phyloP scores from a whole-genome alignment of 208 protist genomes.

The Vickermania ingenoplastis region DNA sequence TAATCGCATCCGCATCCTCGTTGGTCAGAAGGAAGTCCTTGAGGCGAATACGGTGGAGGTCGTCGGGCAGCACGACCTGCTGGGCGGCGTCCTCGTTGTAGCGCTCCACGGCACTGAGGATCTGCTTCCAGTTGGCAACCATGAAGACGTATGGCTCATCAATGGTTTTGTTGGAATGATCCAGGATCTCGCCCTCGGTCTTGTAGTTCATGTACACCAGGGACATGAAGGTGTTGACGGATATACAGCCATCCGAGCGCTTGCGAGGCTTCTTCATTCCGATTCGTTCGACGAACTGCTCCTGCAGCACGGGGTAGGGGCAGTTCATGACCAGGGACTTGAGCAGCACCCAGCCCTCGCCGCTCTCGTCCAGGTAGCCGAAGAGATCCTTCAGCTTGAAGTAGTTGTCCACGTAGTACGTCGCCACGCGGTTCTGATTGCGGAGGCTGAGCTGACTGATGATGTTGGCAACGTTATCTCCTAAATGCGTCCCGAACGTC shows the following conservation, averaged over 20 bases:
- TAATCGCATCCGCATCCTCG: conserved; percentile 42
- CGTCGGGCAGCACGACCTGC: conserved; percentile 25
- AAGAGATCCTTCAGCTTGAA: conserved; percentile 82
- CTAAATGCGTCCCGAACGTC: conserved; percentile 57
- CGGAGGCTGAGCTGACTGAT: conserved; percentile 41
- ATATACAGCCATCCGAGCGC: conserved; percentile 56
- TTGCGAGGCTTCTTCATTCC: conserved; percentile 45
- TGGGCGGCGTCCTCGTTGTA: conserved; percentile 19
- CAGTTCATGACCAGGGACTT: conserved; percentile 64
- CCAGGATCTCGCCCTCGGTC: conserved; percentile 57
- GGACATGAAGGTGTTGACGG: conserved; percentile 71
- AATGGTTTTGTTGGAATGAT: conserved; percentile 17
- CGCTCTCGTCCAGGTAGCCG: conserved; percentile 67
- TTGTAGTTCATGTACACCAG: conserved; percentile 85
- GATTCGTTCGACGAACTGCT: conserved; percentile 76
- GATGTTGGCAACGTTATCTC: conserved; percentile 53
- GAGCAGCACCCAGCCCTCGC: conserved; percentile 61
- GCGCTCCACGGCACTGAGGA: conserved; percentile 45
- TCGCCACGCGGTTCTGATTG: conserved; percentile 38
- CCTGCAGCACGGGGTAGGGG: conserved; percentile 65
- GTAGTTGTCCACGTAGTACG: conserved; percentile 75
- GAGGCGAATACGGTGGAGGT: conserved; percentile 64
- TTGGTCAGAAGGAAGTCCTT: conserved; percentile 31
- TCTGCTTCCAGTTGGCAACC: conserved; percentile 74
- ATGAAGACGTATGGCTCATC: conserved; percentile 62